Percentiles rank a stretch among this genome's conserved stretches.
Evolutionary conservation across 768 basidiomycete species (phyloP).

Genomic region (Bullera alba): DNA sequence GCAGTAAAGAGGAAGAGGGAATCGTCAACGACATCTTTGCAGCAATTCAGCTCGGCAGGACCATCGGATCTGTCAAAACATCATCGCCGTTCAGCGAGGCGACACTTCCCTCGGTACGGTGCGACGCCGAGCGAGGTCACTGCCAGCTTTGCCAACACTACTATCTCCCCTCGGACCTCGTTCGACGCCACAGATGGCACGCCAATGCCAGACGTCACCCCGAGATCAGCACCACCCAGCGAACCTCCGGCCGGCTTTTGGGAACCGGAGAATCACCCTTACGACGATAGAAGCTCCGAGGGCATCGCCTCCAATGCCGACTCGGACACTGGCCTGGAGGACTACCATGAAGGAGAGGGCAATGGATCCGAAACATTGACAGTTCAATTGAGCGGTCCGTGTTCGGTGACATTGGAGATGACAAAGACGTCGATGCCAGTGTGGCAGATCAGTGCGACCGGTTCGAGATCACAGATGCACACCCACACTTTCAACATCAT

Average conservation of each 20-base stretch:
- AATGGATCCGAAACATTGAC: constrained; percentile 11
- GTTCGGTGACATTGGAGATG: constrained; percentile 22
- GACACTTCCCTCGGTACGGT: no score
- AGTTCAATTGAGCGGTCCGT: constrained; percentile 21
- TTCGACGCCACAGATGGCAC: no score
- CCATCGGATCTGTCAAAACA: no score
- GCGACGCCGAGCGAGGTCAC: no score
- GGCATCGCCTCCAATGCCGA: constrained; percentile 9
- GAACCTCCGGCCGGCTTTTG: constrained; percentile 25
- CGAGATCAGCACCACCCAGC: not conserved
- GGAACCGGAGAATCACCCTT: constrained; percentile 28
- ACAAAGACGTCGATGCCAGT: constrained; percentile 31
- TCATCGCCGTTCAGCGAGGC: no score
- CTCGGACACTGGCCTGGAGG: constrained; percentile 13
- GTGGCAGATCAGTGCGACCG: constrained; percentile 2
- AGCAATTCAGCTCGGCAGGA: not conserved
- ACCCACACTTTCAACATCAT: constrained; percentile 32
- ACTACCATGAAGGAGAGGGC: constrained; percentile 1
- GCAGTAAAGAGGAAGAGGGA: constrained; percentile 3
- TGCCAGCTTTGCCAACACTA: not conserved
- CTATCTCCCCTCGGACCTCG: not conserved
- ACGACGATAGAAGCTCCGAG: constrained; percentile 25
- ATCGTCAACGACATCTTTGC: not conserved
- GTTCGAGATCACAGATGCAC: constrained; percentile 2
- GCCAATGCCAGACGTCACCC: no score